phyloP scores from a whole-genome alignment of 1,284 basidiomycete genomes.

The Trametes sp. region DNA sequence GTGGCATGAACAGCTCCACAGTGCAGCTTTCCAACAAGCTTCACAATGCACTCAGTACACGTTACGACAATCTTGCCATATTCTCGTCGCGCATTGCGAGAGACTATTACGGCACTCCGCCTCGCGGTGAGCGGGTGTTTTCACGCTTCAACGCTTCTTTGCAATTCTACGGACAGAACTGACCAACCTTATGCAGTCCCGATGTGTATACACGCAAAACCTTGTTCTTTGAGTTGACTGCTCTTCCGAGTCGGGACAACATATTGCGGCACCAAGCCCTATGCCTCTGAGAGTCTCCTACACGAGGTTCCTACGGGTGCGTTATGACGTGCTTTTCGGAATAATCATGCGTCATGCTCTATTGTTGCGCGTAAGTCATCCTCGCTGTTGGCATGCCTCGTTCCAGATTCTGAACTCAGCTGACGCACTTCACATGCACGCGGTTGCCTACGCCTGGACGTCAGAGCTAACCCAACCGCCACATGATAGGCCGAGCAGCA shows the following conservation, averaged over 20 bases:
- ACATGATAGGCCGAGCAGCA: slow-evolving; percentile 10
- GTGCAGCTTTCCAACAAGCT: not conserved
- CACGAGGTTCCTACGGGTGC: not conserved
- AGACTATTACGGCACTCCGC: slow-evolving; percentile 7
- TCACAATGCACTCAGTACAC: not conserved
- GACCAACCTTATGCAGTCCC: not conserved
- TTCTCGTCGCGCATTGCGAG: not conserved
- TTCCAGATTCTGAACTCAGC: slow-evolving; percentile 10
- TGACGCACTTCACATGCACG: slow-evolving; percentile 8
- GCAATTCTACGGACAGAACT: not conserved
- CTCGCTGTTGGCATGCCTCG: not conserved
- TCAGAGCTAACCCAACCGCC: not conserved
- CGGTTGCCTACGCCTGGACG: not conserved
- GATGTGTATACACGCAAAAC: not conserved
- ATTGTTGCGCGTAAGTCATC: not conserved
- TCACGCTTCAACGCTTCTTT: not conserved
- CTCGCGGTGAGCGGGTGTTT: slow-evolving; percentile 2
- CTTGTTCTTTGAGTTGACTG: too few relatives aligned
- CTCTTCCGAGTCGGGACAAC: too few relatives aligned
- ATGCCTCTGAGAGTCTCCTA: not conserved
- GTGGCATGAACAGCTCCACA: too few relatives aligned
- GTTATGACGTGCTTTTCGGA: not conserved
- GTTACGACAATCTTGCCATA: too few relatives aligned
- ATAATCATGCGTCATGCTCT: not conserved
- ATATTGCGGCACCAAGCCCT: too few relatives aligned